Evolutionary conservation across 2,329 filamentous ascomycete species (phyloP).

Genomic region (Epichloe sylvatica): DNA sequence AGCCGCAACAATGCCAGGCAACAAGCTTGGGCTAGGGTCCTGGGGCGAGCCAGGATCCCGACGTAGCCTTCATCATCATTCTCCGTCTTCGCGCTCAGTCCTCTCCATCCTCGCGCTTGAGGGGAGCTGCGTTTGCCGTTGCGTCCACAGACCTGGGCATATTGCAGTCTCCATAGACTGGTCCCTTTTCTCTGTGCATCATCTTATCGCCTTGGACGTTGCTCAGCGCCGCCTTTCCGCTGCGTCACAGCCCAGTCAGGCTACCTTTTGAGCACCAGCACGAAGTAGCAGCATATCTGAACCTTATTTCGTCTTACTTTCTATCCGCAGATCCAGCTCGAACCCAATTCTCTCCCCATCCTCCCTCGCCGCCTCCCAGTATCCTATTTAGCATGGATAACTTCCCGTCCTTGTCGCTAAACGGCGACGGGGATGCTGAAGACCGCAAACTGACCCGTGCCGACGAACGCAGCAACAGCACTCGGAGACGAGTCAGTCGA

Average conservation of each 20-base stretch:
- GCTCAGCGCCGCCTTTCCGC: not conserved
- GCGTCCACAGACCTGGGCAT: not conserved
- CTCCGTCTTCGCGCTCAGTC: not conserved
- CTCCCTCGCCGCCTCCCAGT: not conserved
- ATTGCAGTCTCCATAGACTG: not conserved
- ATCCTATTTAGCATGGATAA: not conserved
- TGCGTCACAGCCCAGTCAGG: too few relatives aligned
- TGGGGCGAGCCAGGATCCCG: not conserved
- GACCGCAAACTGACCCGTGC: conserved; percentile 10
- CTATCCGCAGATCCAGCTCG: not conserved
- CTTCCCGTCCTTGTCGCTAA: not conserved
- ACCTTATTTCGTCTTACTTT: not conserved
- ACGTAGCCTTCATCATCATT: not conserved
- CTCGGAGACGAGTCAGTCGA: conserved; percentile 24
- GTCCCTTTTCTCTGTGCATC: not conserved
- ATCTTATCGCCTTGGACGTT: not conserved
- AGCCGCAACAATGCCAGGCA: too few relatives aligned
- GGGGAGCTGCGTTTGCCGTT: not conserved
- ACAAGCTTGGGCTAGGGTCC: too few relatives aligned
- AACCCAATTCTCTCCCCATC: not conserved
- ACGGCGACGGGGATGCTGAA: not conserved
- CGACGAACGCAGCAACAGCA: conserved; percentile 22
- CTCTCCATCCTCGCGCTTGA: not conserved
- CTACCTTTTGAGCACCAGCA: not conserved
- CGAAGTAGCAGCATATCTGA: not conserved